Conservation (phyloP, 495 filamentous ascomycete genomes). For the Tuber umbilicatum region DNA sequence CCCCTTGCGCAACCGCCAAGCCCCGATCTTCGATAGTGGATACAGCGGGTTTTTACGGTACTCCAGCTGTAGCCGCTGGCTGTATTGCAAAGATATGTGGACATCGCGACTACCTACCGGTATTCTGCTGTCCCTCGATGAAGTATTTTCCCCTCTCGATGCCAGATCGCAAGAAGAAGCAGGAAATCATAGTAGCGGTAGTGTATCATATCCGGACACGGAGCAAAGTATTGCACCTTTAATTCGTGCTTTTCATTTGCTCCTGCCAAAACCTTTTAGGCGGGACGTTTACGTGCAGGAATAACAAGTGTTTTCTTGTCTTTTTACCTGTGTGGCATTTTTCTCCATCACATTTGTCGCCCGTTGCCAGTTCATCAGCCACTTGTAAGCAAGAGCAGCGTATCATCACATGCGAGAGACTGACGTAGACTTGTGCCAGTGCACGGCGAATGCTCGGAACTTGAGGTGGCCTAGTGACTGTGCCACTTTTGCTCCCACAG, state of each 20-base stretch:
- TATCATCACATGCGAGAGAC: constrained; percentile 33
- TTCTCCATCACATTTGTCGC: neutral
- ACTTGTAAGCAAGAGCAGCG: neutral
- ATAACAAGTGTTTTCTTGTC: neutral
- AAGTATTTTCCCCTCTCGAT: neutral
- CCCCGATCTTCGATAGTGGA: too few relatives aligned
- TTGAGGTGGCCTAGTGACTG: constrained; percentile 28
- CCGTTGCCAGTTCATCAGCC: constrained; percentile 2
- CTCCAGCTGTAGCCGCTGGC: too few relatives aligned
- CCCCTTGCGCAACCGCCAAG: too few relatives aligned
- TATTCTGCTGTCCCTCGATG: neutral
- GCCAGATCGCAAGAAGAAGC: neutral
- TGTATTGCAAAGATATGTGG: neutral
- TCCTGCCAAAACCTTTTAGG: neutral
- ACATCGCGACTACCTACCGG: neutral
- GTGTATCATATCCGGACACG: constrained; percentile 1
- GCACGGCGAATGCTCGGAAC: constrained; percentile 17
- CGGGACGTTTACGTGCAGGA: neutral
- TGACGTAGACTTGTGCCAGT: constrained; percentile 28
- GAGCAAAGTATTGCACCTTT: neutral
- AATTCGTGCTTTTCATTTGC: neutral
- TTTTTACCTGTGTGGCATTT: neutral
- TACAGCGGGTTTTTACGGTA: too few relatives aligned
- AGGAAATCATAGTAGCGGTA: neutral
- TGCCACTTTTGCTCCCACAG: constrained; percentile 20